Evolutionary conservation across 2,329 filamentous ascomycete genomes (phyloP), one percentile per base, ranked within the genome.

Genomic region (Pseudonectria buxi): DNA sequence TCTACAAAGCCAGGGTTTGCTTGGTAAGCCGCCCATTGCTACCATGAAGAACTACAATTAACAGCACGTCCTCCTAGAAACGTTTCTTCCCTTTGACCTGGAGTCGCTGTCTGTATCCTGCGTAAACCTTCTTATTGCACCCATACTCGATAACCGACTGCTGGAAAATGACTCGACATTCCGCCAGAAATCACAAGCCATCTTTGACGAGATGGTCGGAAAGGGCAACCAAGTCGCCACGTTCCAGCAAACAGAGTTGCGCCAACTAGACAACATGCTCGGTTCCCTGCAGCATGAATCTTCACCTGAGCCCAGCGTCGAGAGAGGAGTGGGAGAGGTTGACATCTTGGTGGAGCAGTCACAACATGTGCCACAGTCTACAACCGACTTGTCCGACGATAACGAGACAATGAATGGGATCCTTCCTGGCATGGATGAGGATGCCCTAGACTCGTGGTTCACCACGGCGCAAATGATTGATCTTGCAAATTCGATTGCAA

Each of bases 71-170:
- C 4, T 10, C 11, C 0, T 11, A 71, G 68, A 71, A 49, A 65
- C 61, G 0, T 72, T 72, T 39, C 58, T 72, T 0, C 65, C 67
- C 0, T 69, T 69, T 33, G 67, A 71, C 37, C 56, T 70, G 0
- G 67, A 71, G 28, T 55, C 64, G 0, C 49, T 66, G 0, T 69
- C 67, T 11, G 58, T 65, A 0, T 66, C 68, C 0, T 63, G 59
- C 2, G 54, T 68, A n/a, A 57, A 64, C 10, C 51, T 70, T 0
- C 45, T 68, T 1, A 44, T 70, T 2, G 61, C 54, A 1, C 46
- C 64, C 0, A 46, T 56, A 31, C 49, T 68, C 10, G 61, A 67
- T 28, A 40, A 51, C 0, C 44, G 46, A 6, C 47, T 63, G 1
- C 43, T 63, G 6, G 62, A 65, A 16, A 54, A 57, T 28, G 55